These are phyloP conservation scores for Russula virescens DNA, from an alignment of 768 basidiomycete species.

Conservation along the genomic window DNA sequence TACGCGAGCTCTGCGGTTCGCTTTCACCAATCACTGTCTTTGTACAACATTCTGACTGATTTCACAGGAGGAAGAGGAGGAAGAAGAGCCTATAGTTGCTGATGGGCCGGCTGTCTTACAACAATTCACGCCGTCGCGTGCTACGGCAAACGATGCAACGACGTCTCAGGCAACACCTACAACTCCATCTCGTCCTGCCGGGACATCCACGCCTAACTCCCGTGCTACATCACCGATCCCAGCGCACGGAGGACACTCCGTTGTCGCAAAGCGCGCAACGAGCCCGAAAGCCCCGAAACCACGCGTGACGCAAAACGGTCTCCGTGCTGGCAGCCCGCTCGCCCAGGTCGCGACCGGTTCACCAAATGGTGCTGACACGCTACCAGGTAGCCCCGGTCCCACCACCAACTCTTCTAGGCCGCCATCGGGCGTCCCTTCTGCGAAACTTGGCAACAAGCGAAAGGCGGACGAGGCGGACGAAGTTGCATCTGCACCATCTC, in stretches of 20 bases:
- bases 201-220: conserved; percentile 39
- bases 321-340: conserved; percentile 57
- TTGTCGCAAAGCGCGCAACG: conserved; percentile 80
- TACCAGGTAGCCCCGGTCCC: conserved; percentile 25
- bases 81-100: conserved; percentile 51
- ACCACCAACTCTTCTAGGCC: conserved; percentile 31
- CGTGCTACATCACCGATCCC: conserved; percentile 56
- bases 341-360: conserved; percentile 31
- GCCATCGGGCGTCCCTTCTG: conserved; percentile 14
- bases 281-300: conserved; percentile 68
- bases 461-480: conserved; percentile 42
- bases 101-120: conserved; percentile 42
- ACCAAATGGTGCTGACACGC: conserved; percentile 33
- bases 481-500: conserved; percentile 3
- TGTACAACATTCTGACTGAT: conserved; percentile 15
- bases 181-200: conserved; percentile 31
- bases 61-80: conserved; percentile 61
- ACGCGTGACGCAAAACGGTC: conserved; percentile 39
- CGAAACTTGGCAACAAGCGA: conserved; percentile 49
- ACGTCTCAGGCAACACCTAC: conserved; percentile 35
- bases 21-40: not conserved
- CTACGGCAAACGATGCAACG: conserved; percentile 18
- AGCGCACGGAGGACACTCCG: conserved; percentile 65
- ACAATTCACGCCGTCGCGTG: conserved; percentile 44
- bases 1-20: conserved; percentile 68